Evolutionary conservation across 768 basidiomycete genomes (phyloP), one percentile per base, ranked within the genome.

Genomic region (Serpula lacrymans): DNA sequence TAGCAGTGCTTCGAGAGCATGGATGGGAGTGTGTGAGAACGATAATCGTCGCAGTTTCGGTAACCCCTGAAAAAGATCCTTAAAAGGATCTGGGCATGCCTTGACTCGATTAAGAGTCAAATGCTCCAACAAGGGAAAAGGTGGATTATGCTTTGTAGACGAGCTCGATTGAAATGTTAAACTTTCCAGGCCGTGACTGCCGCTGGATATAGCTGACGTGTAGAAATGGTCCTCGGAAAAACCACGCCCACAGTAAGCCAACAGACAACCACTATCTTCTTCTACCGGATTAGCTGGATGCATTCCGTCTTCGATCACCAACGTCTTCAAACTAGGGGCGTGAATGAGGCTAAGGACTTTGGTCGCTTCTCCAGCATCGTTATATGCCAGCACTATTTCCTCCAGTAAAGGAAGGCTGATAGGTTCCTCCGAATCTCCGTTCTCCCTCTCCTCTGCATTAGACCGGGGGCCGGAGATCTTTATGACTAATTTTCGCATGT

Each of bases 261-360:
- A 53, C 17, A 78, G 51, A 36, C 54, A 56, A 18, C 60, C 56
- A 1, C 63, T 69, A 42, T 77, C 69, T 34, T 70, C 53, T 7
- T 64, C 65, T n/a, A 62, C 61, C 12, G 63, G 57, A 38, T 63
- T 65, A 18, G 59, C 65, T 13, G 69, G 65, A 45, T 74, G 65
- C 4, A 60, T 68, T 7, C 65, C 63, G 46, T 80, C 74, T 42
- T 73, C 70, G 5, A 82, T 52, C 1, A 53, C 50, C 20, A 82
- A 56, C 5, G 46, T 47, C 34, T 43, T 51, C 11, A 71, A 52
- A 44, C 57, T 57, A 2, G 71, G 68, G 13, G 72, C 70, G 39
- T 69, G 53, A 23, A 79, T 38, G 14, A 68, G 45, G 43, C 62
- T 54, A 16, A 82, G 60, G 16, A 74, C 41, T 11, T 58, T 49